Percentiles rank a stretch among this genome's conserved stretches.
Conservation (phyloP, 495 filamentous ascomycete species). For the Aspergillus mulundensis region DNA sequence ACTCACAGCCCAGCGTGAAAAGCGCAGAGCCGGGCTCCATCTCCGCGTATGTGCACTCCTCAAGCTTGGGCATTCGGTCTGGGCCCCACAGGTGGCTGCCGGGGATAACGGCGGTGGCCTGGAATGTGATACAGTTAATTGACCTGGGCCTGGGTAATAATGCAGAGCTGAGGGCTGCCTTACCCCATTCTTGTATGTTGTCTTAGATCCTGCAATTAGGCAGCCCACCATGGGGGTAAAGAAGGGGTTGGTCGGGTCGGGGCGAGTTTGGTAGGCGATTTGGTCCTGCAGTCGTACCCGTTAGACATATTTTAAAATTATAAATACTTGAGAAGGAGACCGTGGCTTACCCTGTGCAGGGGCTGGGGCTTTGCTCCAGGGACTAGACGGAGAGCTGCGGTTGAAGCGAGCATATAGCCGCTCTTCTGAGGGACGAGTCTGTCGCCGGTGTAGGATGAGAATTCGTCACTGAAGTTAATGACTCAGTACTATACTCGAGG, state of each 20-base stretch:
- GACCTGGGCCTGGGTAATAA: too few species aligned
- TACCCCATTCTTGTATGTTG: conserved; percentile 4
- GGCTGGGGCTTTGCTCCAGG: conserved; percentile 2
- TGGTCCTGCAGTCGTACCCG: not conserved
- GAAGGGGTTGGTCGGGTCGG: conserved; percentile 4
- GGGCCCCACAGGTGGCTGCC: not conserved
- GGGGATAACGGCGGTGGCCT: conserved; percentile 2
- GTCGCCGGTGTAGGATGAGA: conserved; percentile 1
- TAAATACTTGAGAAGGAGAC: too few species aligned
- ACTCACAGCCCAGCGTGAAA: conserved; percentile 1
- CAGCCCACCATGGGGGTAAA: conserved; percentile 1
- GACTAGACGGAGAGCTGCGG: not conserved
- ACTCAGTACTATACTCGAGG: not conserved
- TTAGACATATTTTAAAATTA: not conserved
- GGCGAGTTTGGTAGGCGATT: conserved; percentile 2
- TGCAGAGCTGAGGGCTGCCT: too few species aligned
- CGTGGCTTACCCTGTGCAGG: not conserved
- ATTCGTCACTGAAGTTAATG: not conserved
- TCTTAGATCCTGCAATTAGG: not conserved
- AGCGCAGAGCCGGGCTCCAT: conserved; percentile 4
- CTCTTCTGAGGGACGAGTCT: conserved; percentile 2
- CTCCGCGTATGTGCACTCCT: conserved; percentile 4
- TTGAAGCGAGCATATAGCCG: conserved; percentile 4
- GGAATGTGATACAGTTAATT: too few species aligned
- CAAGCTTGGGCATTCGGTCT: not conserved